Conservation (phyloP, 1,284 basidiomycete species). For the Marasmius tenuissimus region DNA sequence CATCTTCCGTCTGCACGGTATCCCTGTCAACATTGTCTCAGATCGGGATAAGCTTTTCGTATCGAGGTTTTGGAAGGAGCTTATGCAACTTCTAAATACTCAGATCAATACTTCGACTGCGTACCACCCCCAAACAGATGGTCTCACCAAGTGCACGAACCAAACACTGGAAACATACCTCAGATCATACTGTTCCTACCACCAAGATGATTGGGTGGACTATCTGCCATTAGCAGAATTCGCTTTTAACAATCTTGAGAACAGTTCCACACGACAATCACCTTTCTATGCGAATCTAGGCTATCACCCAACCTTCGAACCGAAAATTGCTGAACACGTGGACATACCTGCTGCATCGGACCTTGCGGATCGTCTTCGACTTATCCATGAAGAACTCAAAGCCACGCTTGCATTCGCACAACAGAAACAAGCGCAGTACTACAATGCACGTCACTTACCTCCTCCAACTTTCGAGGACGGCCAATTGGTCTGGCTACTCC, state of each 20-base stretch:
- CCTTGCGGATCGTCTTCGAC: background rate
- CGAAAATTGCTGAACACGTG: constrained; percentile 20
- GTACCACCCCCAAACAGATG: constrained; percentile 29
- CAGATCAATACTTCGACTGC: constrained; percentile 26
- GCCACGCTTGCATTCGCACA: background rate
- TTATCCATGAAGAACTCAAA: background rate
- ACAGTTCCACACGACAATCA: constrained; percentile 31
- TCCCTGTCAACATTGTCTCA: constrained; percentile 6
- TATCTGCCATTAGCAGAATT: constrained; percentile 45
- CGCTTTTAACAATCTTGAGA: constrained; percentile 40
- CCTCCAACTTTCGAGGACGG: background rate
- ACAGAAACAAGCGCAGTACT: background rate
- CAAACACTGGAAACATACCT: constrained; percentile 41
- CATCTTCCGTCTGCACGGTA: background rate
- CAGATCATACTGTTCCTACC: constrained; percentile 33
- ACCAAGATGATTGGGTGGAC: constrained; percentile 46
- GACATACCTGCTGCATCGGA: background rate
- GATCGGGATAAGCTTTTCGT: constrained; percentile 33
- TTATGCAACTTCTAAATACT: constrained; percentile 23
- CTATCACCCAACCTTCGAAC: constrained; percentile 28
- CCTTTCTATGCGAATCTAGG: constrained; percentile 35
- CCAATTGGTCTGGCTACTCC: background rate
- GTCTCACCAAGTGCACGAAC: constrained; percentile 45
- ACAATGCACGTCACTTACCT: background rate
- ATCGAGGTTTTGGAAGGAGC: constrained; percentile 27